phyloP scores from a whole-genome alignment of 805 yeast species.

The Cyberlindnera maclurae region DNA sequence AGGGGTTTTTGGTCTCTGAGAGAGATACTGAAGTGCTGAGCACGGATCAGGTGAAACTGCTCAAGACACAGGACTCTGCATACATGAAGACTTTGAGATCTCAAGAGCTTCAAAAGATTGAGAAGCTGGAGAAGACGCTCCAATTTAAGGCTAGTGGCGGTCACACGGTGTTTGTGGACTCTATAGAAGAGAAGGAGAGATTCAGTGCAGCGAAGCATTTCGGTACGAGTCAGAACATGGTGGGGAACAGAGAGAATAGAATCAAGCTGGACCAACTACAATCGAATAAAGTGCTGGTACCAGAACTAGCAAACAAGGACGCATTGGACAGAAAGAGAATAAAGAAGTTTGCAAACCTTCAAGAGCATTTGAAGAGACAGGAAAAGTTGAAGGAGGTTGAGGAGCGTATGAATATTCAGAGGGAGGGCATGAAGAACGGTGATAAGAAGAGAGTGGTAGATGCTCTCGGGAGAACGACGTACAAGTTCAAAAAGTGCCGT shows the following conservation, averaged over 20 bases:
- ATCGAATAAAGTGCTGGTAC: constrained; percentile 27
- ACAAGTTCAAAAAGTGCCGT: constrained; percentile 81
- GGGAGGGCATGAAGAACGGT: constrained; percentile 88
- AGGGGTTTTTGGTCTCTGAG: constrained; percentile 62
- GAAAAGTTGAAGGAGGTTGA: constrained; percentile 62
- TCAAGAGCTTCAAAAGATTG: constrained; percentile 59
- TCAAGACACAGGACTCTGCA: constrained; percentile 87
- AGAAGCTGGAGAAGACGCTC: constrained; percentile 38
- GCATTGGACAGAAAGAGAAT: constrained; percentile 46
- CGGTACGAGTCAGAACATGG: constrained; percentile 58
- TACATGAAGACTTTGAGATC: constrained; percentile 74
- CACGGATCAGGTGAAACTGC: constrained; percentile 69
- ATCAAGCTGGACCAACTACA: constrained; percentile 54
- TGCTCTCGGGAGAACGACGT: constrained; percentile 59
- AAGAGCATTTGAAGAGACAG: constrained; percentile 64
- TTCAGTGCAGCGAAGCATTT: constrained; percentile 64
- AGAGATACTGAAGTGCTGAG: constrained; percentile 55
- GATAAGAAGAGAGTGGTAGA: constrained; percentile 68
- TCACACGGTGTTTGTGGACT: constrained; percentile 83
- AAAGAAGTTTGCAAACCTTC: constrained; percentile 51
- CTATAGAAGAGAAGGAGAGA: constrained; percentile 41
- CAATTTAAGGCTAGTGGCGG: constrained; percentile 54
- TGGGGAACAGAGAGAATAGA: constrained; percentile 66
- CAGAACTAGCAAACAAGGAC: constrained; percentile 25
- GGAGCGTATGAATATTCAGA: constrained; percentile 65